Evolutionary conservation across 2,329 filamentous ascomycete genomes (phyloP), one percentile per base, ranked within the genome.

Genomic region (Aspergillus japonicus): DNA sequence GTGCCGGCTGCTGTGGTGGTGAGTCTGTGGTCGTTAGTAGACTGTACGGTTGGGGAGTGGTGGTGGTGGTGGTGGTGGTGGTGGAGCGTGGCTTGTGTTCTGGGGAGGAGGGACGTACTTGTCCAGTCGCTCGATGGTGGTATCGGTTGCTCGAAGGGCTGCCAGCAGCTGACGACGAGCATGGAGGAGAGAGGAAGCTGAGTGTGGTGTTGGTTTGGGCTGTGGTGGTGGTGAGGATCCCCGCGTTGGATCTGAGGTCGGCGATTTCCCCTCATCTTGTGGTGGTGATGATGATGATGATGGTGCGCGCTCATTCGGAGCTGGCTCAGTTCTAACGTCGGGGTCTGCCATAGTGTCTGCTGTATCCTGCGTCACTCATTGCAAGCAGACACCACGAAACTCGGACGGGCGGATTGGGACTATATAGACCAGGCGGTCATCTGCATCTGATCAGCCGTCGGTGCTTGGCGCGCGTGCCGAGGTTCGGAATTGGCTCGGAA

Each of bases 1-100:
- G 89, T 86, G 69, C 89, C 89, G 39, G 83, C 75, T 49, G 89
- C 86, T 10, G 88, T 89, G 64, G 86, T 83, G 67, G 92, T 80
- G 71, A 89, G 85, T 65, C 86, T 86, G 70, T 47, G 23, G 5
- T 39, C 6, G 53, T 65, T 59, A 64, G 59, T 58, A 16, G 5
- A 44, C 7, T 44, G 33, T 35, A 35, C 26, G 26, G 26, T 29
- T 29, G 26, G 26, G 3, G 33, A 11, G 21, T 21, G 4, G n/a
- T 26, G 33, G 39, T n/a, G 19, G 42, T 5, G 29, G 5, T 12
- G 21, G 87, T 42, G 80, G 73, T 23, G 83, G 82, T 26, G 26
- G 26, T 26, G 6, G 24, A 26, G 24, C 24, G 24, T 29, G 7
- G 26, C 26, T 29, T 29, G 7, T 29, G 26, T 29, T 2, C 7